A percentile compares a stretch with the other conserved stretches of the same genome.
phyloP scores from a whole-genome alignment of 108 stramenopile species.

The Schizochytrium sp. region DNA sequence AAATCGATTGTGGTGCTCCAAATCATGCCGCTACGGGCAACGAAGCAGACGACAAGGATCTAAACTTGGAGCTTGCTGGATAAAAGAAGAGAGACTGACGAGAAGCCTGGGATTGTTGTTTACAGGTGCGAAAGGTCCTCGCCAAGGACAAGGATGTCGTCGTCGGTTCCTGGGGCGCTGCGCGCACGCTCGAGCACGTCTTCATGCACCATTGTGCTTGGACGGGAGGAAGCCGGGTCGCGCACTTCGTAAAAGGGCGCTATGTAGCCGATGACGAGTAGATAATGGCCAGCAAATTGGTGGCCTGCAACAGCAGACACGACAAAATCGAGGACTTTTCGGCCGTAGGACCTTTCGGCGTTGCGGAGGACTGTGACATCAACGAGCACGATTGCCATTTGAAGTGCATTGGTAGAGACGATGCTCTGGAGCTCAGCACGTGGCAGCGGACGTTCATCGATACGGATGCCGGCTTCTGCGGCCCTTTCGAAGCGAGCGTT shows the following conservation, averaged over 20 bases:
- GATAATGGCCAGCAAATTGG: background rate
- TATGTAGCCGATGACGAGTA: background rate
- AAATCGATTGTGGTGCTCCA: no score
- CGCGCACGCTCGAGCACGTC: background rate
- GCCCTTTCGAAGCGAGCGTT: background rate
- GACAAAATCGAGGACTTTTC: background rate
- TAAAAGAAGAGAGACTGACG: no score
- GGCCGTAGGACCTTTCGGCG: background rate
- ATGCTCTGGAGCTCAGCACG: background rate
- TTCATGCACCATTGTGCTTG: background rate
- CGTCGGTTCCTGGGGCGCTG: background rate
- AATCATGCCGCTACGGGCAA: no score
- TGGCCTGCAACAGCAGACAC: background rate
- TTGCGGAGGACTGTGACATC: background rate
- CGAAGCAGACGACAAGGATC: no score
- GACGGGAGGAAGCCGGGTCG: background rate
- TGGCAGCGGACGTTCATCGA: background rate
- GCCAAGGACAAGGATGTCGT: background rate
- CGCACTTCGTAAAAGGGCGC: background rate
- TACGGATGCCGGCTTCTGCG: background rate
- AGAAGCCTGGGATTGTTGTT: no score
- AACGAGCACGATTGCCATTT: background rate
- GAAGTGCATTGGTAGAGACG: background rate
- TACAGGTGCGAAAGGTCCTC: background rate
- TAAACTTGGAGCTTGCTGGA: no score